phyloP scores from a whole-genome alignment of 2,329 filamentous ascomycete species.

The Claviceps quebecensis region DNA sequence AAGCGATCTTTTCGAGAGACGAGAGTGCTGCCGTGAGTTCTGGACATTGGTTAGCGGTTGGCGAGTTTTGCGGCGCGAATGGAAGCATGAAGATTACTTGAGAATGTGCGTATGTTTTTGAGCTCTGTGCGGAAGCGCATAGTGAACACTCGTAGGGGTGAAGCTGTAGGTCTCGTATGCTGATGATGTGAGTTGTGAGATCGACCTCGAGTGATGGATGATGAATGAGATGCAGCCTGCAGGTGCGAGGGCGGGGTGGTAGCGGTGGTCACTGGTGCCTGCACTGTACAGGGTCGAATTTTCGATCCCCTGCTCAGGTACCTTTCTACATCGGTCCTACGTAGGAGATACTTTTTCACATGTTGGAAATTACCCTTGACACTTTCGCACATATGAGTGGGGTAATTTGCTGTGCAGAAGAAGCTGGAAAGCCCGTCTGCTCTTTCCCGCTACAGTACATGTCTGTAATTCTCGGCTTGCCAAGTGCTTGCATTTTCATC shows the following conservation, averaged over 20 bases:
- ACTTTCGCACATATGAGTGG: too few relatives aligned
- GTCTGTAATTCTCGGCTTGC: too few relatives aligned
- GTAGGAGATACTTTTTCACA: too few relatives aligned
- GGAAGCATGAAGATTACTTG: slow-evolving; percentile 28
- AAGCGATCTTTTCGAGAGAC: slow-evolving; percentile 68
- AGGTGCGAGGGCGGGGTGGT: neutral
- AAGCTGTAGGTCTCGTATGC: neutral
- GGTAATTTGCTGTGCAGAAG: too few relatives aligned
- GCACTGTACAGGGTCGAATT: too few relatives aligned
- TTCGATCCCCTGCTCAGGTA: too few relatives aligned
- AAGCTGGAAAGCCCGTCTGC: neutral
- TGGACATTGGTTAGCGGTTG: slow-evolving; percentile 15
- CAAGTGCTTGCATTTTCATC: neutral
- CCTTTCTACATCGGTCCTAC: too few relatives aligned
- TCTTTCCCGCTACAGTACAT: neutral
- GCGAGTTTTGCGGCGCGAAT: neutral
- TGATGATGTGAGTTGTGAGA: neutral
- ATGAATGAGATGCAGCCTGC: neutral
- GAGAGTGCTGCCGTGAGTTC: slow-evolving; percentile 51
- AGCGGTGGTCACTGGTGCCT: too few relatives aligned
- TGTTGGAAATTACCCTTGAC: too few relatives aligned
- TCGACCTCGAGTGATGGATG: neutral
- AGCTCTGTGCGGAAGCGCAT: slow-evolving; percentile 56
- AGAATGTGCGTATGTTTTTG: slow-evolving; percentile 52
- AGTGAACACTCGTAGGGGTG: slow-evolving; percentile 12